Percentiles rank a stretch among this genome's conserved stretches.
Conservation (phyloP, 495 filamentous ascomycete species). For the Penicillium soppii region DNA sequence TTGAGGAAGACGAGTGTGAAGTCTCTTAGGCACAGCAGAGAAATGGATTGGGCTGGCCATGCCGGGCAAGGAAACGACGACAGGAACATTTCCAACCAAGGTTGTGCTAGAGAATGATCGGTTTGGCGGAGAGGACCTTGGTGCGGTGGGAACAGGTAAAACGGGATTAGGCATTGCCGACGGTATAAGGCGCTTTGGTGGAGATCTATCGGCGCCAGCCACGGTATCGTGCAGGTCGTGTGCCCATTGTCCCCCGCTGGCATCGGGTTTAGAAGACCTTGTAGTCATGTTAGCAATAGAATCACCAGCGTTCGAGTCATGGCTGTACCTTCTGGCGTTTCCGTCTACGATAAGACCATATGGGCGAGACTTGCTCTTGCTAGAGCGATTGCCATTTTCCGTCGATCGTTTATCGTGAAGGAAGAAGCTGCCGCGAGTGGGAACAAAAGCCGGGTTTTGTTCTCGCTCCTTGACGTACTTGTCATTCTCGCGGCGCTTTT, state of each 20-base stretch:
- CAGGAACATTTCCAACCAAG: constrained; percentile 73
- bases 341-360: constrained; percentile 49
- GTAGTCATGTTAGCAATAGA: constrained; percentile 30
- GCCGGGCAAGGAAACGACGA: constrained; percentile 74
- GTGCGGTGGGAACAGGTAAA: constrained; percentile 41
- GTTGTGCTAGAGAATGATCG: constrained; percentile 66
- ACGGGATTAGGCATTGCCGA: constrained; percentile 24
- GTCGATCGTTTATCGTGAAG: constrained; percentile 89
- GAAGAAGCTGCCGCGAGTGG: constrained; percentile 93
- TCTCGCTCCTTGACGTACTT: constrained; percentile 85
- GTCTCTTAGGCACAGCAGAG: constrained; percentile 70
- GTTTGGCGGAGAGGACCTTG: constrained; percentile 55
- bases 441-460: constrained; percentile 90
- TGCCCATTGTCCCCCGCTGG: constrained; percentile 80
- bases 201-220: constrained; percentile 45
- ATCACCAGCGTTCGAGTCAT: not conserved
- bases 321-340: constrained; percentile 40
- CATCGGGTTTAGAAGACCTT: constrained; percentile 71
- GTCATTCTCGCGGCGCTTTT: constrained; percentile 81
- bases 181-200: constrained; percentile 18
- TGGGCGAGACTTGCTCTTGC: constrained; percentile 44
- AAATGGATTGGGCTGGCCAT: constrained; percentile 72
- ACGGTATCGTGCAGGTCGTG: constrained; percentile 95
- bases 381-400: constrained; percentile 55
- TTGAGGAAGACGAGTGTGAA: constrained; percentile 90